Evolutionary conservation across 2,329 filamentous ascomycete species (phyloP), one percentile per base, ranked within the genome.

Genomic region (Calonectria pauciramosa): DNA sequence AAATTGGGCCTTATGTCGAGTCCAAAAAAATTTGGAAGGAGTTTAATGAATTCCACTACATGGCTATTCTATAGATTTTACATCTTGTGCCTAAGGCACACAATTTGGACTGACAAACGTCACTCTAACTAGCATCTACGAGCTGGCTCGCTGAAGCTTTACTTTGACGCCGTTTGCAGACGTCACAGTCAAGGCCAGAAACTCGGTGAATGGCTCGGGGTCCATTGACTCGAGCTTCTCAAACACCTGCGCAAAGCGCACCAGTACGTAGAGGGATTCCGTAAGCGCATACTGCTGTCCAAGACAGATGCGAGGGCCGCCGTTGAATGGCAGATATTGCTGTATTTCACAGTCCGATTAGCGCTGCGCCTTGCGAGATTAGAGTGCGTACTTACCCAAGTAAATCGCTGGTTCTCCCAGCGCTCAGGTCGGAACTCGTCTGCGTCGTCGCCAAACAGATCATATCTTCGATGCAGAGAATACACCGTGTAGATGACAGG

Each of bases 311-410:
- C 87, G 80, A 3, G 87, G 87, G 0, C 87, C 87, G 4, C 86
- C 87, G 73, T 88, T 88, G 77, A 89, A 89, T 2, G 87, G 87
- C 7, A 88, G 75, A 73, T 86, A 89, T 28, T 84, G 84, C 87
- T 86, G 88, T 5, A 84, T 80, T 11, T 84, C 7, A 34, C 6
- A 13, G 10, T 9, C 11, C 2, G 7, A 83, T 26, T 83, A 51
- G 47, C 13, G 5, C 9, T 26, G 26, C n/a, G 14, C 23, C 23
- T 5, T 4, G 7, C 13, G n/a, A 9, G 23, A 18, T 51, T 51
- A 26, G 47, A 28, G 9, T 51, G 47, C 26, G 23, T 16, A 26
- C 47, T 51, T 4, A 51, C 47, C 47, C 47, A 51, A 7, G 47
- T 51, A 8, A 51, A 51, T 51, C 47, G 80, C 13, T 82, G 76